Percentiles rank a stretch among this genome's conserved stretches.
phyloP scores from a whole-genome alignment of 305 asterid species.

The Plantago rigida region DNA sequence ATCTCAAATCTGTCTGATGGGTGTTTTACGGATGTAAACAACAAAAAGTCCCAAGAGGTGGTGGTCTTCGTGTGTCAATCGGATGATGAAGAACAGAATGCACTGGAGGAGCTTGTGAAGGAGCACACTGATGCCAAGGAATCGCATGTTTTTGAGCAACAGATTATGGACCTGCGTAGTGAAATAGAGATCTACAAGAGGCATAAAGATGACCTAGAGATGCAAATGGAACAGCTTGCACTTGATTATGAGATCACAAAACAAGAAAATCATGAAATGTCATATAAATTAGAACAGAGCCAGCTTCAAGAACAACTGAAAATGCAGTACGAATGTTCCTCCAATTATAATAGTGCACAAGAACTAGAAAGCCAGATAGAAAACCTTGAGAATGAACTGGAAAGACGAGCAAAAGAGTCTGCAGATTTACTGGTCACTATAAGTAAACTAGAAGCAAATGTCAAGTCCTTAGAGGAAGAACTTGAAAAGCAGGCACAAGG shows the following conservation, averaged over 20 bases:
- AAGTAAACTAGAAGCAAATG: conserved; percentile 50
- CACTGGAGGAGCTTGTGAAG: conserved; percentile 67
- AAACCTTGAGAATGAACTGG: conserved; percentile 46
- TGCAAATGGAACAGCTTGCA: conserved; percentile 96
- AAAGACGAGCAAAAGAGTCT: conserved; percentile 34
- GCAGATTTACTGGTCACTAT: conserved; percentile 30
- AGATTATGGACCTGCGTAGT: conserved; percentile 60
- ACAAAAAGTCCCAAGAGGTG: conserved; percentile 25
- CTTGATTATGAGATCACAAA: conserved; percentile 88
- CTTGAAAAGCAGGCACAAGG: conserved; percentile 65
- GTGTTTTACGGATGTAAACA: conserved; percentile 21
- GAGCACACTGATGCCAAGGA: conserved; percentile 62
- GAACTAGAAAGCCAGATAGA: conserved; percentile 71
- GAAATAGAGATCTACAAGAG: conserved; percentile 67
- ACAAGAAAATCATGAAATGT: conserved; percentile 84
- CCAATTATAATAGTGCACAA: conserved; percentile 40
- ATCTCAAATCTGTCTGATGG: conserved; percentile 29
- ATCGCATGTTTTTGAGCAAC: conserved; percentile 57
- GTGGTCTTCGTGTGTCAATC: conserved; percentile 23
- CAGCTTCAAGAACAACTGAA: conserved; percentile 78
- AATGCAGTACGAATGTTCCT: conserved; percentile 81
- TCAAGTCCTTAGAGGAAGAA: conserved; percentile 68
- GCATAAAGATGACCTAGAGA: conserved; percentile 76
- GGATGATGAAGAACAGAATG: conserved; percentile 67
- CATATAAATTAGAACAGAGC: conserved; percentile 71